A percentile compares a stretch with the other conserved stretches of the same genome.
These are phyloP conservation scores for Voacanga thouarsii DNA, from an alignment of 257 asterid genomes.

Conservation along the genomic window DNA sequence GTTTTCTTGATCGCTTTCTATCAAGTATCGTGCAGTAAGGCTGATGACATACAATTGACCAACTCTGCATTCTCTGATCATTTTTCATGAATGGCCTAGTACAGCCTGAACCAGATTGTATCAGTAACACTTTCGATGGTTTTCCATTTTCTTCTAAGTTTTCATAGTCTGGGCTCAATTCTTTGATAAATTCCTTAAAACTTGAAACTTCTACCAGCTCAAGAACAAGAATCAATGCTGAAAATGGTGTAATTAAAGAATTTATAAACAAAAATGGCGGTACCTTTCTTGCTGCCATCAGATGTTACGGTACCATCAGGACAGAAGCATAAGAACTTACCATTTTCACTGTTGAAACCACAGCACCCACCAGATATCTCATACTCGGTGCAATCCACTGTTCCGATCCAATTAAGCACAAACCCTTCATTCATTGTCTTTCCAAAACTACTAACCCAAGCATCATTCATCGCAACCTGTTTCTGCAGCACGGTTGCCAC, in stretches of 20 bases:
- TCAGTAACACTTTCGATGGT: neutral
- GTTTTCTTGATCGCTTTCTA: neutral
- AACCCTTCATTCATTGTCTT: constrained; percentile 20
- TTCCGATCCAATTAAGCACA: constrained; percentile 15
- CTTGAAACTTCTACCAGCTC: neutral
- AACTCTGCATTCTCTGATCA: neutral
- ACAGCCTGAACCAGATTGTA: neutral
- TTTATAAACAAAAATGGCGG: neutral
- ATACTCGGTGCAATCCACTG: neutral
- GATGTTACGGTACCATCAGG: constrained; percentile 8
- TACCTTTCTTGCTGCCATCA: constrained; percentile 19
- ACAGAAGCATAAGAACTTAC: constrained; percentile 20
- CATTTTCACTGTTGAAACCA: constrained; percentile 10
- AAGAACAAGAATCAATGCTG: neutral
- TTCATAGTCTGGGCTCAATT: neutral
- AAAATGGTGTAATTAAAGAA: neutral
- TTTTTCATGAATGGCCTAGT: neutral
- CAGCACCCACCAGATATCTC: constrained; percentile 23
- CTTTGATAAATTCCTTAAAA: neutral
- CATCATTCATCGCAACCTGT: neutral
- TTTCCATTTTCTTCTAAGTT: neutral
- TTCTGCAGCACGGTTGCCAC: constrained; percentile 11
- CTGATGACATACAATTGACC: neutral
- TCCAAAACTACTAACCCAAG: constrained; percentile 7
- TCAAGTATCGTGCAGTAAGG: neutral